Conservation (phyloP, 139 green algal genomes). For the Dunaliella primolecta region DNA sequence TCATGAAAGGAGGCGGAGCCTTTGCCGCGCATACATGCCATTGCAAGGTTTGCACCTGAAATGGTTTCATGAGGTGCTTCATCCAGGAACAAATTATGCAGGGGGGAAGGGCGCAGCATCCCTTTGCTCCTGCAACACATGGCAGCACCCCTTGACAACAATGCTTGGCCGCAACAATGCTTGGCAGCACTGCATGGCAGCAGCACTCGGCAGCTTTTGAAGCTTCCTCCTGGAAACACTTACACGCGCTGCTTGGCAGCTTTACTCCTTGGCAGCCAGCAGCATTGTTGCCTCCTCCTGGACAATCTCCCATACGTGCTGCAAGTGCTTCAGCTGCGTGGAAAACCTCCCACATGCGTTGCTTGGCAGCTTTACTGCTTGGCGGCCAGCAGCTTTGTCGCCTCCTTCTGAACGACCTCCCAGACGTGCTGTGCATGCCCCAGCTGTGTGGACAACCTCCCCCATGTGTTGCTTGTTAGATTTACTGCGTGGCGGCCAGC, state of each 20-base stretch:
- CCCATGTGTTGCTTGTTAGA: neutral
- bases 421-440: neutral
- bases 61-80: no score
- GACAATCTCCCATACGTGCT: neutral
- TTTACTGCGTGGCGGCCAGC: conserved; percentile 24
- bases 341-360: neutral
- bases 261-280: neutral
- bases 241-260: neutral
- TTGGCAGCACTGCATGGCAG: no score
- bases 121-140: no score
- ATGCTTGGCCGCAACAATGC: no score
- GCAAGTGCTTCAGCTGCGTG: neutral
- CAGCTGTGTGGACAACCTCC: neutral
- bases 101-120: no score
- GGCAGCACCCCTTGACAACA: no score
- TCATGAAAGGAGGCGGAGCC: no score
- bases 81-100: no score
- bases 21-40: no score
- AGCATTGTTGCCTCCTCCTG: neutral
- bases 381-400: conserved; percentile 24
- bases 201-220: no score
- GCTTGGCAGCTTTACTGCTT: neutral
- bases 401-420: conserved; percentile 26
- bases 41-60: no score
- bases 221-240: no score